Evolutionary conservation across 2,329 filamentous ascomycete species (phyloP), one percentile per base, ranked within the genome.

Genomic region (Alternaria burnsii): DNA sequence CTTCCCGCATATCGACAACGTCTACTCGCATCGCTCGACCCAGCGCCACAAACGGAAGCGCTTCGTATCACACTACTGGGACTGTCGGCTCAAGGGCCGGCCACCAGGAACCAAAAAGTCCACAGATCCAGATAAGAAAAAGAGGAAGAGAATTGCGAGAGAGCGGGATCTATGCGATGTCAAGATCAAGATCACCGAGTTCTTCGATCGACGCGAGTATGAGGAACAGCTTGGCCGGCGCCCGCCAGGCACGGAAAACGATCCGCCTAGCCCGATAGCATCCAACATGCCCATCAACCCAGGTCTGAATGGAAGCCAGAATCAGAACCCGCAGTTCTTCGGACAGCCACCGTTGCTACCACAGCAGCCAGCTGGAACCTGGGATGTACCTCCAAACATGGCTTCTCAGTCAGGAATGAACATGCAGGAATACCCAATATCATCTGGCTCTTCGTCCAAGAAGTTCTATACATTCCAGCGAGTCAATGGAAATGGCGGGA

Each of bases 171-270:
- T 93, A n/a, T 94, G 91, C 75, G 91, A 94, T 76, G 91, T 94
- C 65, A 94, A 94, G 79, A 93, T 94, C 76, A 94, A 93, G 77
- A 92, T 94, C 61, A 93, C 90, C 3, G 91, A 94, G 77, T 92
- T 91, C 79, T 89, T 90, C 55, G 86, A 89, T 10, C 86, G 85
- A 38, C 80, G 75, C 20, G 74, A 78, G 46, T 71, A 77, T 36
- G 67, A 71, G 38, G 77, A 78, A 53, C 75, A 78, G 51, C 68
- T 72, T 32, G 72, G 74, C 16, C 65, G 70, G 16, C 67, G 71
- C 20, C 71, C 73, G 10, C 72, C 74, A 26, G 57, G 59, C 18
- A 50, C 55, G 12, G 62, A 61, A 12, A 55, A 59, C n/a, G 59
- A 68, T 11, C 52, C 53, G 4, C 55, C 60, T 9, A 63, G 63